Conservation (phyloP, 2,329 filamentous ascomycete species). For the Ophiostoma sp. region DNA sequence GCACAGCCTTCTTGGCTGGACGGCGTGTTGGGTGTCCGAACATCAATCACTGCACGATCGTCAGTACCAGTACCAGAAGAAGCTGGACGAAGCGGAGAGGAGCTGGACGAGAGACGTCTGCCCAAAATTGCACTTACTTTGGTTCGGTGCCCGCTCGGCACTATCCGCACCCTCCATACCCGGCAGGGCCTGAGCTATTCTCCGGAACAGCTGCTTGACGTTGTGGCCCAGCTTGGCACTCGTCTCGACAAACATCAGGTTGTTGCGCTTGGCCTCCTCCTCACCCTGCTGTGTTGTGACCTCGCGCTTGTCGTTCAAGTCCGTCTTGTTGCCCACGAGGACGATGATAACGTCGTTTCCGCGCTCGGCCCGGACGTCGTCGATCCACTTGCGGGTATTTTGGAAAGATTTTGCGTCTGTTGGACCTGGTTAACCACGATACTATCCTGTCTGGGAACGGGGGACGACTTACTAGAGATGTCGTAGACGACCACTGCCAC, state of each 20-base stretch:
- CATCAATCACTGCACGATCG: constrained; percentile 69
- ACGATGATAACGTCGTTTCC: constrained; percentile 99
- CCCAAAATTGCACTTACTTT: constrained; percentile 51
- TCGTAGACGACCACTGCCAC: constrained; percentile 99
- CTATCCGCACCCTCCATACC: constrained; percentile 92
- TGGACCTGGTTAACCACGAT: not conserved
- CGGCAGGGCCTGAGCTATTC: constrained; percentile 94
- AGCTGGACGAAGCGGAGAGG: not conserved
- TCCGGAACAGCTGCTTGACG: constrained; percentile 93
- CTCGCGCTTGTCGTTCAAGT: constrained; percentile 96
- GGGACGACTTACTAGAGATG: constrained; percentile 65
- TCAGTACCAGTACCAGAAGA: constrained; percentile 8
- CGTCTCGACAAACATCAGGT: constrained; percentile 98
- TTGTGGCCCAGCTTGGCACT: constrained; percentile 97
- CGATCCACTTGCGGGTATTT: constrained; percentile 99
- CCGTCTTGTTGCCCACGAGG: constrained; percentile 97
- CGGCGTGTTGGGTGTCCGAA: constrained; percentile 71
- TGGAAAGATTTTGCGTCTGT: constrained; percentile 90
- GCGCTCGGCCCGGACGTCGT: constrained; percentile 92
- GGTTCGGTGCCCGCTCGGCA: constrained; percentile 63
- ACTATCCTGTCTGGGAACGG: not conserved
- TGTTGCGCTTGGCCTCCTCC: constrained; percentile 96
- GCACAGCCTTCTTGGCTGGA: constrained; percentile 68
- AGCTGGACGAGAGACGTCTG: not conserved
- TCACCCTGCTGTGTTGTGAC: constrained; percentile 95